phyloP scores from a whole-genome alignment of 768 basidiomycete genomes.

The Chalciporus piperatus region DNA sequence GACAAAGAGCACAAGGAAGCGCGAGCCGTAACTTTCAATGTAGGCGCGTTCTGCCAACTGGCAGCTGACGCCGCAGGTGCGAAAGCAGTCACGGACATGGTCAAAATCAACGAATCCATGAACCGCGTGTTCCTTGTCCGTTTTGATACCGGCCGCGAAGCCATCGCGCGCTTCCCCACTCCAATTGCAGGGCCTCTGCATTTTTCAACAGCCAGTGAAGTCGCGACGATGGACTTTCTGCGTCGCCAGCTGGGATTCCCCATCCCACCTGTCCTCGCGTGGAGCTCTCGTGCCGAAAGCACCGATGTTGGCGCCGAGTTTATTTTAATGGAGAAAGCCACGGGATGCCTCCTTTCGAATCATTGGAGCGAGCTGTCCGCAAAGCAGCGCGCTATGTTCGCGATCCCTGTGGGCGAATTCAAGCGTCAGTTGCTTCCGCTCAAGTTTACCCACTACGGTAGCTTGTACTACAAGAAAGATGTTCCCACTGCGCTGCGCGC shows the following conservation, averaged over 20 bases:
- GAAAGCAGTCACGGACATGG: slow-evolving; percentile 16
- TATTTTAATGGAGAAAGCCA: slow-evolving; percentile 34
- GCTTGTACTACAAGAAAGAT: slow-evolving; percentile 36
- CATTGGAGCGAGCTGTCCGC: slow-evolving; percentile 13
- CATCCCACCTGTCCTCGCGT: slow-evolving; percentile 30
- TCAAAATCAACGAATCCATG: slow-evolving; percentile 13
- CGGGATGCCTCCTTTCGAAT: slow-evolving; percentile 20
- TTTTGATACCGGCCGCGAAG: slow-evolving; percentile 11
- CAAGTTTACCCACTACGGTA: slow-evolving; percentile 33
- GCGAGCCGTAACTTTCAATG: slow-evolving; percentile 13
- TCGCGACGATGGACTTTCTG: slow-evolving; percentile 35
- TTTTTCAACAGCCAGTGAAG: slow-evolving; percentile 35
- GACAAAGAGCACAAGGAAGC: slow-evolving; percentile 14
- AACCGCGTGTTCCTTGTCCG: slow-evolving; percentile 16
- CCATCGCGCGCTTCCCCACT: slow-evolving; percentile 16
- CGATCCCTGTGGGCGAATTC: slow-evolving; percentile 20
- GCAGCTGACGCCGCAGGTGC: slow-evolving; percentile 10
- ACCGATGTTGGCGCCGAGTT: slow-evolving; percentile 32
- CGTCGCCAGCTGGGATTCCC: slow-evolving; percentile 26
- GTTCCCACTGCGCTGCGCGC: slow-evolving; percentile 7
- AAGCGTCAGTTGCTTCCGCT: slow-evolving; percentile 17
- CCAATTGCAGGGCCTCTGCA: slow-evolving; percentile 27
- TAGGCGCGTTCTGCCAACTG: slow-evolving; percentile 20
- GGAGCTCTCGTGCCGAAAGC: slow-evolving; percentile 22
- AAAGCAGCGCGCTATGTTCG: slow-evolving; percentile 5